Evolutionary conservation across 768 basidiomycete genomes (phyloP), one percentile per base, ranked within the genome.

Genomic region (Podaxis sp.): DNA sequence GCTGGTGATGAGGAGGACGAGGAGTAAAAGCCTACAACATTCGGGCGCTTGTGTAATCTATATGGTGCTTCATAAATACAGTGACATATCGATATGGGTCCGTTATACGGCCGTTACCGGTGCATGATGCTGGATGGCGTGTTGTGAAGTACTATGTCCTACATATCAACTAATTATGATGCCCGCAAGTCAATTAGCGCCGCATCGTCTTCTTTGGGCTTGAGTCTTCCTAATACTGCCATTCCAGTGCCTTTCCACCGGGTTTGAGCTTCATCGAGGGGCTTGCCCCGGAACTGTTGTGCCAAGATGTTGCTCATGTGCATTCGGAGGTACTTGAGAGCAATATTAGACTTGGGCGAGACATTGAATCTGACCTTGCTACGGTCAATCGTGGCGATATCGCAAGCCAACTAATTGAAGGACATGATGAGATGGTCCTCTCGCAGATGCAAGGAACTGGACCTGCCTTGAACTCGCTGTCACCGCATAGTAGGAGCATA

Each of bases 401-500:
- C 79, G 0, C 95, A 87, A 38, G 85, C 74, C 27, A 90, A 77
- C 95, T 98, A 55, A 25, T 25, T 14, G 14, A 14, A 23, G 4
- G 1, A 10, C 35, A 51, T 21, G n/a, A 16, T 18, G 32, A 23
- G 11, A 47, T 38, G 14, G n/a, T 9, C 23, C 18, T 32, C 14
- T 14, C 16, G 28, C 36, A 4, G 28, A 25, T 6, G 13, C 37
- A 38, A 37, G 7, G 16, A 5, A 21, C 7, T 47, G 10, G 21
- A 46, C 51, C 28, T 60, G 70, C 93, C 83, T 90, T 95, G 77
- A 91, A 89, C 59, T 98, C 96, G 23, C 82, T 77, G 63, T 98
- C 96, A 7, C 96, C 96, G 61, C 95, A 98, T 0, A 98, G 75
- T 16, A 98, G 76, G 27, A 93, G 68, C 55, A 98, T 71, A 3